Conservation (phyloP, 257 asterid genomes). For the Fraxinus americana region DNA sequence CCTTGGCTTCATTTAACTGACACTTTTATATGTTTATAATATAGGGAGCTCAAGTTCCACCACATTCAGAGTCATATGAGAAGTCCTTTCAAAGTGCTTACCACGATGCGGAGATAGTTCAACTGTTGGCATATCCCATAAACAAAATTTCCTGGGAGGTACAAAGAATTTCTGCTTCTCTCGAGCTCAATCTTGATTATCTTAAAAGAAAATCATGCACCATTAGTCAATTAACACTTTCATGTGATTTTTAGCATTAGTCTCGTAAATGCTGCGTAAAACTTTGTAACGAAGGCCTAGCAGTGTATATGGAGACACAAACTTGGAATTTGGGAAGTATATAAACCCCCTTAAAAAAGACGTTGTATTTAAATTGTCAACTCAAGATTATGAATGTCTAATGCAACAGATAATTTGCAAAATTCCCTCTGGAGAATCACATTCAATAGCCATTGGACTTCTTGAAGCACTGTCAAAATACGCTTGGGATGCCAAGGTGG, state of each 20-base stretch:
- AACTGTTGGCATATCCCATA: slow-evolving; percentile 63
- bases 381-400: neutral
- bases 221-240: neutral
- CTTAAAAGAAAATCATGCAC: neutral
- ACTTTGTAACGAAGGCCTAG: neutral
- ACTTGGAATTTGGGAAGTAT: too few species aligned
- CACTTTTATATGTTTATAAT: neutral
- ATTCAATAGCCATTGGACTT: slow-evolving; percentile 49
- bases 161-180: neutral
- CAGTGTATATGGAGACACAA: neutral
- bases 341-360: too few species aligned
- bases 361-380: neutral
- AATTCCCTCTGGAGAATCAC: slow-evolving; percentile 49
- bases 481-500: slow-evolving; percentile 67
- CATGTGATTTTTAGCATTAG: neutral
- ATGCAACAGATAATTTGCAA: slow-evolving; percentile 50
- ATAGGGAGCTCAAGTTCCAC: slow-evolving; percentile 23
- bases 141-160: slow-evolving; percentile 74
- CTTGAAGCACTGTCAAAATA: slow-evolving; percentile 45
- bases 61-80: slow-evolving; percentile 34
- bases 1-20: neutral
- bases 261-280: neutral
- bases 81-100: slow-evolving; percentile 28
- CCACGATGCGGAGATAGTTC: slow-evolving; percentile 49
- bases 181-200: neutral